Conservation (phyloP, 495 filamentous ascomycete genomes). For the Friedmanniomyces endolithicus region DNA sequence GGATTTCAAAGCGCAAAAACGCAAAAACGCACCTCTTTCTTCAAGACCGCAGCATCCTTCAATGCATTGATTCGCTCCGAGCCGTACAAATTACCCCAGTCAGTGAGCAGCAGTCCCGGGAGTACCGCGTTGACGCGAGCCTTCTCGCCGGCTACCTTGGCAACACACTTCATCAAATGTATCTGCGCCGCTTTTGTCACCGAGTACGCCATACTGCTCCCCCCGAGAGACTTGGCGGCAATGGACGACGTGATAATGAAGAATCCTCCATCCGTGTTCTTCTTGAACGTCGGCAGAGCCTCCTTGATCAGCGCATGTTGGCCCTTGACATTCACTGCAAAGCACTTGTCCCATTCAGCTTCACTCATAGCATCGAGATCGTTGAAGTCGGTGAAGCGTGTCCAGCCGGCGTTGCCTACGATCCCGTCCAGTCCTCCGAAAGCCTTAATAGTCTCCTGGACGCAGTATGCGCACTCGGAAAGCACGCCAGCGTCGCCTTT, state of each 20-base stretch:
- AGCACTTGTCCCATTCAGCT: conserved; percentile 66
- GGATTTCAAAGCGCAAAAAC: background rate
- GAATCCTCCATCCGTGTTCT: conserved; percentile 55
- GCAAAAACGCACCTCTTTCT: conserved; percentile 20
- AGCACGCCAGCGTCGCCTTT: conserved; percentile 50
- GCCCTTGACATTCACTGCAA: conserved; percentile 56
- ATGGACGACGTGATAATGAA: conserved; percentile 57
- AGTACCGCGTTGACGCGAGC: conserved; percentile 54
- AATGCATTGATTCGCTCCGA: conserved; percentile 17
- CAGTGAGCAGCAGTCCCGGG: conserved; percentile 56
- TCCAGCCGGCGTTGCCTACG: conserved; percentile 55
- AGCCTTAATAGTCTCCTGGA: conserved; percentile 43
- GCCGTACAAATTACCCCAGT: conserved; percentile 43
- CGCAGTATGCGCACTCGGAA: conserved; percentile 40
- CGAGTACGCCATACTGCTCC: conserved; percentile 53
- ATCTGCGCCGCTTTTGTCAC: conserved; percentile 57
- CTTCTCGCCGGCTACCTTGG: conserved; percentile 51
- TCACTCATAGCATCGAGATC: conserved; percentile 51
- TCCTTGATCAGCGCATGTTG: conserved; percentile 49
- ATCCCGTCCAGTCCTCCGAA: conserved; percentile 60
- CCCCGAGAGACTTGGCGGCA: conserved; percentile 35
- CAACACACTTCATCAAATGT: conserved; percentile 64
- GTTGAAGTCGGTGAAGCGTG: conserved; percentile 41
- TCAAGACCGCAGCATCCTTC: conserved; percentile 27
- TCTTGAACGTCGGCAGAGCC: conserved; percentile 52